Evolutionary conservation across 768 basidiomycete species (phyloP).

Genomic region (Boletus edulis): DNA sequence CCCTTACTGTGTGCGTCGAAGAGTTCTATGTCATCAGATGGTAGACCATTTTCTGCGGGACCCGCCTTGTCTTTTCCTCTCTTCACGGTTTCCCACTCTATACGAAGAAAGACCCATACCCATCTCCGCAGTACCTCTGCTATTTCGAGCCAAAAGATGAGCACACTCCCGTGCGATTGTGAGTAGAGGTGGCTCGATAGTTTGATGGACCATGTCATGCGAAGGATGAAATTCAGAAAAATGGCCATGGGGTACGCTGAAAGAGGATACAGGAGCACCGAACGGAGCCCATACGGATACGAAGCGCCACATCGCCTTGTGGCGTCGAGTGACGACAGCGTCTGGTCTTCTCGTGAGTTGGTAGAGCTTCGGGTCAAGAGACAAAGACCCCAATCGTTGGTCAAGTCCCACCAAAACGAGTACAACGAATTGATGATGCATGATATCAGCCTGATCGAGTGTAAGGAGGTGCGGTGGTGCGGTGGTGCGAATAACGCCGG

Average conservation of each 20-base stretch:
- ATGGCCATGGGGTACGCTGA: constrained; percentile 82
- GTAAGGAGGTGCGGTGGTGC: background rate
- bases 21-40: constrained; percentile 14
- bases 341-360: constrained; percentile 19
- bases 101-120: constrained; percentile 97
- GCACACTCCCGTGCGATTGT: constrained; percentile 69
- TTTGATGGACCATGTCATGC: constrained; percentile 93
- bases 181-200: constrained; percentile 84
- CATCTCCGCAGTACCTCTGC: constrained; percentile 88
- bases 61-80: constrained; percentile 29
- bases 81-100: constrained; percentile 95
- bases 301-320: constrained; percentile 13
- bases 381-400: constrained; percentile 95
- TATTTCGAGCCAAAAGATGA: constrained; percentile 89
- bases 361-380: constrained; percentile 49
- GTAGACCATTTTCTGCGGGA: constrained; percentile 1
- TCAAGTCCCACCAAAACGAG: constrained; percentile 99
- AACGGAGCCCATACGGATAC: constrained; percentile 73
- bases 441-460: constrained; percentile 64
- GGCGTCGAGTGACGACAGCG: constrained; percentile 18
- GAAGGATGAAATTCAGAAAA: constrained; percentile 79
- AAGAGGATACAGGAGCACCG: constrained; percentile 74
- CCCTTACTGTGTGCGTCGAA: constrained; percentile 11
- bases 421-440: constrained; percentile 88
- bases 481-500: background rate